Evolutionary conservation across 2,329 filamentous ascomycete genomes (phyloP).

Genomic region (Colletotrichum sp.): DNA sequence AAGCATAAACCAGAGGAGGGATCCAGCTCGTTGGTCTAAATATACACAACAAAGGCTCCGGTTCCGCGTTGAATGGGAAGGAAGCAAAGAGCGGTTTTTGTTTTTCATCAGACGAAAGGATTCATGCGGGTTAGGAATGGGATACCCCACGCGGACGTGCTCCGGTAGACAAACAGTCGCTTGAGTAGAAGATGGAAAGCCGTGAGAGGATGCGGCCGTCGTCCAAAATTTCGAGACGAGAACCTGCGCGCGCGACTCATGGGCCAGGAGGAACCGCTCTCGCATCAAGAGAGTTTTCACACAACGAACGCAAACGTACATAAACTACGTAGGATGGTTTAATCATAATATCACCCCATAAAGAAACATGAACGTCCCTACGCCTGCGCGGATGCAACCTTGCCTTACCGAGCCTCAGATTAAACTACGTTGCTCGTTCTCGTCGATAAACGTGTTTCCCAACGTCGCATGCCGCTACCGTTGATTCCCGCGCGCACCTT

Average conservation of each 20-base stretch:
- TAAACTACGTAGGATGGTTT: neutral
- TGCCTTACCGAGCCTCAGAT: neutral
- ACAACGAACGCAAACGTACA: neutral
- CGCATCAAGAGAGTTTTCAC: neutral
- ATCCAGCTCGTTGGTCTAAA: neutral
- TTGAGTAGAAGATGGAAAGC: neutral
- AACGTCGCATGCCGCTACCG: neutral
- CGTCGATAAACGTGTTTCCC: neutral
- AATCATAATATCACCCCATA: neutral
- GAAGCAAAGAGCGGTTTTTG: neutral
- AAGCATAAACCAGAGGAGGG: neutral
- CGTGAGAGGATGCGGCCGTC: neutral
- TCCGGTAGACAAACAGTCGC: neutral
- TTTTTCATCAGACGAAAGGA: neutral
- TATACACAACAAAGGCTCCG: neutral
- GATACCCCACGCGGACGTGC: neutral
- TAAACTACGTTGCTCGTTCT: neutral
- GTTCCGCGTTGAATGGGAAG: neutral
- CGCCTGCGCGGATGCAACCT: neutral
- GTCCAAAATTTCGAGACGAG: neutral
- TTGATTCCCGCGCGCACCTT: neutral
- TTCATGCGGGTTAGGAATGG: neutral
- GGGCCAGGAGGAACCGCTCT: neutral
- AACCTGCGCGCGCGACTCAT: neutral
- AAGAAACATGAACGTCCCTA: neutral